Percentiles rank a stretch among this genome's conserved stretches.
These are phyloP conservation scores for Sutorius australiensis DNA, from an alignment of 768 basidiomycete species.

Conservation along the genomic window DNA sequence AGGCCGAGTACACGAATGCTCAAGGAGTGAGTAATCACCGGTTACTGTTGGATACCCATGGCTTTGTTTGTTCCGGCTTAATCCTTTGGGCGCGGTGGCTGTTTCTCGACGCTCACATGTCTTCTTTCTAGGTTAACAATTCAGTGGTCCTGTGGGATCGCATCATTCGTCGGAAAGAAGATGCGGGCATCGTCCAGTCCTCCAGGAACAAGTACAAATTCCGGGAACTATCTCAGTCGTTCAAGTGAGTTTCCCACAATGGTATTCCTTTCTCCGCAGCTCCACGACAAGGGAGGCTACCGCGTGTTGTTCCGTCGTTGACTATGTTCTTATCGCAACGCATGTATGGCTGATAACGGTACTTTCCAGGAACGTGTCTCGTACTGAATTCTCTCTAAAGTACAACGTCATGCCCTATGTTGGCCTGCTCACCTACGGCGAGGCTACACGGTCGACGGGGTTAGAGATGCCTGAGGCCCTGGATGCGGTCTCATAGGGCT, in stretches of 20 bases:
- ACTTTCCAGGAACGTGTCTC: constrained; percentile 52
- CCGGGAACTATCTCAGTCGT: constrained; percentile 67
- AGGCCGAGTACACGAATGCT: constrained; percentile 74
- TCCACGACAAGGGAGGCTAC: constrained; percentile 4
- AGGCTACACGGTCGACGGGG: constrained; percentile 50
- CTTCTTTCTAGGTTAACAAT: constrained; percentile 52
- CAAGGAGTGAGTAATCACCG: constrained; percentile 55
- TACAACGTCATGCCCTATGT: constrained; percentile 93
- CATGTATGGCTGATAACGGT: constrained; percentile 17
- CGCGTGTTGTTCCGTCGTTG: constrained; percentile 20
- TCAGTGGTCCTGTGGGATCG: constrained; percentile 90
- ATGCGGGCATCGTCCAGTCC: constrained; percentile 51
- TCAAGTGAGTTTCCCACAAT: constrained; percentile 56
- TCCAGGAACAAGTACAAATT: constrained; percentile 81
- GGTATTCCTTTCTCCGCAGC: neutral
- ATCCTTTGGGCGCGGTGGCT: constrained; percentile 22
- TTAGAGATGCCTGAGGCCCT: constrained; percentile 34
- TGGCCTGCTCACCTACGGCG: constrained; percentile 73
- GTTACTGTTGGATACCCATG: constrained; percentile 2
- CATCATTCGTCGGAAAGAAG: constrained; percentile 76
- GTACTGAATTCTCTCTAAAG: constrained; percentile 70
- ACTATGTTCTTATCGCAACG: constrained; percentile 11
- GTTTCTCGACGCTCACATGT: constrained; percentile 3
- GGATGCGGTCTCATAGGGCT: constrained; percentile 28
- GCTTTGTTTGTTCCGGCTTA: constrained; percentile 4